Conservation (phyloP, 73 alveolate species). For the Paramecium pentaurelia region DNA sequence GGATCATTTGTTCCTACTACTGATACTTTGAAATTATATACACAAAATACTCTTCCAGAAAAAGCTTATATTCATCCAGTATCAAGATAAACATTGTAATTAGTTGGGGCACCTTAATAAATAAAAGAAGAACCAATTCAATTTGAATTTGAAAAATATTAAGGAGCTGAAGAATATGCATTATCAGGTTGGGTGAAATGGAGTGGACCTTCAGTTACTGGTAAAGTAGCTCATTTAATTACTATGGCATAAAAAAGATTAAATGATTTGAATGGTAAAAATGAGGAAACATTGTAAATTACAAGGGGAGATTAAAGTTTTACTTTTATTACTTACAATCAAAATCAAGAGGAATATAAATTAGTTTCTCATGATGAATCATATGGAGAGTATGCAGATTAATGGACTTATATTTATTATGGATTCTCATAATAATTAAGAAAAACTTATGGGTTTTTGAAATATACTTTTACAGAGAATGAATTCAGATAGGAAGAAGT, state of each 20-base stretch:
- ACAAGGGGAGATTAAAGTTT: background rate
- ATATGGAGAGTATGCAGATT: slow-evolving; percentile 27
- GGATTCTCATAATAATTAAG: background rate
- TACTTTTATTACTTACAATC: background rate
- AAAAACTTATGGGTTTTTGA: slow-evolving; percentile 9
- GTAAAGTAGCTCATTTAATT: background rate
- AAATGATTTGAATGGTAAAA: slow-evolving; percentile 12
- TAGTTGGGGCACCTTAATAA: background rate
- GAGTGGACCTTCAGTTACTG: background rate
- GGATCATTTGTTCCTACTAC: background rate
- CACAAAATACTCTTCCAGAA: slow-evolving; percentile 1
- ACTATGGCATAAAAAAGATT: slow-evolving; percentile 36
- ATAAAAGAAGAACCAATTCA: background rate
- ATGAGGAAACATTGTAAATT: slow-evolving; percentile 8
- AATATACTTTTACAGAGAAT: background rate
- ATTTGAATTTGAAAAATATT: slow-evolving; percentile 7
- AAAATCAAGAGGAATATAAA: background rate
- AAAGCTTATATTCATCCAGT: slow-evolving; percentile 43
- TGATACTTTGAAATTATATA: background rate
- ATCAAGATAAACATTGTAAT: background rate
- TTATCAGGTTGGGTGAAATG: slow-evolving; percentile 45
- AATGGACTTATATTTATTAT: slow-evolving; percentile 38
- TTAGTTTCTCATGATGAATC: background rate
- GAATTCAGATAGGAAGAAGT: background rate
- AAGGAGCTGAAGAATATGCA: slow-evolving; percentile 43